phyloP scores from a whole-genome alignment of 2,329 filamentous ascomycete genomes.

The Xylaria sp. region DNA sequence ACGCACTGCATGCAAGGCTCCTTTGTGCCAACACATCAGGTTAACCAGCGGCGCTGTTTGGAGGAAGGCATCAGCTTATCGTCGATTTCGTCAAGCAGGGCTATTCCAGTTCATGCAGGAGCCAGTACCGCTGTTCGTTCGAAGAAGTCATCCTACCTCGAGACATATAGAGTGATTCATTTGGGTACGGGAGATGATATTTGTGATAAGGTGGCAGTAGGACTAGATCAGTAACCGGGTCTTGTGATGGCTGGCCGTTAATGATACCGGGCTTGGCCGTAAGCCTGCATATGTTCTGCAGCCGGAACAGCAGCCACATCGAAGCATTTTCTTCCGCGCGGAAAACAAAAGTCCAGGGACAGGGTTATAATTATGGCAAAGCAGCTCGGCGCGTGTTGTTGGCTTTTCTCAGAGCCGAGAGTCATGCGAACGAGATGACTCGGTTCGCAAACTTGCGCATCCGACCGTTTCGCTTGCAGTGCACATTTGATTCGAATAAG shows the following conservation, averaged over 20 bases:
- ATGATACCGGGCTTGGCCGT: constrained; percentile 32
- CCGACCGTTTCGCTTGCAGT: background rate
- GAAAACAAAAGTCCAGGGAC: constrained; percentile 22
- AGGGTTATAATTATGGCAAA: constrained; percentile 13
- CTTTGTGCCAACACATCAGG: constrained; percentile 31
- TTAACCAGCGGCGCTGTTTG: constrained; percentile 13
- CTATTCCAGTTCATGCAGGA: constrained; percentile 20
- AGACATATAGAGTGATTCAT: constrained; percentile 10
- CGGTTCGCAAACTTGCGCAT: constrained; percentile 8
- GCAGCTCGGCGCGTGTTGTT: background rate
- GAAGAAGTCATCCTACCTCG: constrained; percentile 14
- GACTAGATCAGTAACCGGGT: constrained; percentile 15
- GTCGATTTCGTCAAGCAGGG: constrained; percentile 17
- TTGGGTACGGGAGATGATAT: background rate
- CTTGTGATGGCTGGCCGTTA: constrained; percentile 28
- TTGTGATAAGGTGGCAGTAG: constrained; percentile 19
- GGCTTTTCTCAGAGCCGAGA: constrained; percentile 13
- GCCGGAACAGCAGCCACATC: constrained; percentile 26
- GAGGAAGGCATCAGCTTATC: constrained; percentile 26
- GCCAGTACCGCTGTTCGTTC: constrained; percentile 7
- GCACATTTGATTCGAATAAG: background rate
- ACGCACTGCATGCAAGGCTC: constrained; percentile 34
- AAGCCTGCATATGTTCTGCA: constrained; percentile 27
- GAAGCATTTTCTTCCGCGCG: constrained; percentile 17
- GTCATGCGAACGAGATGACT: constrained; percentile 15